Evolutionary conservation across 2,329 filamentous ascomycete species (phyloP).

Genomic region (Fusarium cyanostomum): DNA sequence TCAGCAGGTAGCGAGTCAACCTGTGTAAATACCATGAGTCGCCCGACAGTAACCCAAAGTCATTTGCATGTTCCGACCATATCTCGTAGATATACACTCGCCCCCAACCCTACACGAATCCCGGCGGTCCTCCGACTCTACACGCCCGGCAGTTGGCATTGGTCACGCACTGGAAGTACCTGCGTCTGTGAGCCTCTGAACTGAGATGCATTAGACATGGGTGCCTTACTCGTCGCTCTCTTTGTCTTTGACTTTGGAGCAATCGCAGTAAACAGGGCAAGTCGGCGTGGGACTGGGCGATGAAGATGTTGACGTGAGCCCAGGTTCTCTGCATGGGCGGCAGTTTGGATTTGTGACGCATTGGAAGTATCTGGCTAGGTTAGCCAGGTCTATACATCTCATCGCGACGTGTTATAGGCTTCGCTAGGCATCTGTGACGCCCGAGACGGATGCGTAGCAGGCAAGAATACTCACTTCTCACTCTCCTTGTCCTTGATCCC

Average conservation of each 20-base stretch:
- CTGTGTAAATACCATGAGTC: conserved; percentile 19
- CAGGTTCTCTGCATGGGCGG: conserved; percentile 37
- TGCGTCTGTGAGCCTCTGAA: conserved; percentile 15
- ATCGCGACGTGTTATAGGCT: too few species aligned
- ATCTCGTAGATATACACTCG: neutral
- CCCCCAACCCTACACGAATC: neutral
- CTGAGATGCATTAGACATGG: rapidly evolving
- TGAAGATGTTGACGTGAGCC: conserved; percentile 16
- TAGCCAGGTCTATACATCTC: neutral
- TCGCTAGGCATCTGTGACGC: too few species aligned
- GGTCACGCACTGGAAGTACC: conserved; percentile 50
- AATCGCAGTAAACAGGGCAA: conserved; percentile 35
- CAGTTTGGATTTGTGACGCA: conserved; percentile 42
- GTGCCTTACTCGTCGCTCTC: conserved; percentile 43
- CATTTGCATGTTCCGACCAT: neutral
- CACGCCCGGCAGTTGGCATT: conserved; percentile 43
- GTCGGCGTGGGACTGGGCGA: neutral
- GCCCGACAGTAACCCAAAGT: neutral
- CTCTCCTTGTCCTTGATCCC: conserved; percentile 41
- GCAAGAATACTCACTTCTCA: conserved; percentile 27
- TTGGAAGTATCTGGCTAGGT: conserved; percentile 41
- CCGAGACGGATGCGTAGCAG: too few species aligned
- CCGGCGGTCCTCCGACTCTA: neutral
- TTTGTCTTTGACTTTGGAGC: conserved; percentile 37
- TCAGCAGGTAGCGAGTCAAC: conserved; percentile 2